Evolutionary conservation across 208 protist genomes (phyloP).

Genomic region (Porcisia hertigi): DNA sequence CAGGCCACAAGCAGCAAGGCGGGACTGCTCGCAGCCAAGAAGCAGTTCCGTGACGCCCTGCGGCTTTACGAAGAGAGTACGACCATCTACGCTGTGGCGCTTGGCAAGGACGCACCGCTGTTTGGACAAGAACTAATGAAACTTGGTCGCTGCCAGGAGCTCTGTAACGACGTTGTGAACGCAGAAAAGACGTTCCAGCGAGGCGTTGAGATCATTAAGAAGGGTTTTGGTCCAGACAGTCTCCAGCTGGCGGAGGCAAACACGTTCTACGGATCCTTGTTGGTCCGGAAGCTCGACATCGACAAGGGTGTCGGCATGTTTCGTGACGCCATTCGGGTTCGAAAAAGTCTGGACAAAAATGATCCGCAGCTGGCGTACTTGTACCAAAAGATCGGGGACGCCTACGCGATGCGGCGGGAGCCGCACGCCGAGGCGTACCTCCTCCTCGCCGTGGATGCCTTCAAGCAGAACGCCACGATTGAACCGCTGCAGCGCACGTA

Average conservation of each 20-base stretch:
- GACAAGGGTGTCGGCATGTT: slow-evolving; percentile 66
- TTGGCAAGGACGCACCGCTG: slow-evolving; percentile 80
- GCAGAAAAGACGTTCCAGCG: slow-evolving; percentile 75
- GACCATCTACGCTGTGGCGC: slow-evolving; percentile 58
- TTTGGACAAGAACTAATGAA: slow-evolving; percentile 84
- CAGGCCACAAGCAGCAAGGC: slow-evolving; percentile 88
- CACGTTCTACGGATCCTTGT: slow-evolving; percentile 73
- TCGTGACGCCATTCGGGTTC: slow-evolving; percentile 73
- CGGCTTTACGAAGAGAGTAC: slow-evolving; percentile 83
- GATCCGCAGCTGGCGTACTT: slow-evolving; percentile 86
- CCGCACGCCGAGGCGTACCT: slow-evolving; percentile 89
- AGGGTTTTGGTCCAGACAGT: slow-evolving; percentile 64
- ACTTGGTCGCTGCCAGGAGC: slow-evolving; percentile 80
- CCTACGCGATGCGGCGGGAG: slow-evolving; percentile 79
- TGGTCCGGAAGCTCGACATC: slow-evolving; percentile 67
- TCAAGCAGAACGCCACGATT: slow-evolving; percentile 70
- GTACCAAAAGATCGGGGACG: slow-evolving; percentile 89
- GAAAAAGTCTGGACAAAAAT: slow-evolving; percentile 57
- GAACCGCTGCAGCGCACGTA: slow-evolving; percentile 86
- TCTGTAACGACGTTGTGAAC: slow-evolving; percentile 65
- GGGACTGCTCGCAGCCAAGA: slow-evolving; percentile 66
- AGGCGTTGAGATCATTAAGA: slow-evolving; percentile 66
- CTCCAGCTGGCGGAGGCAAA: slow-evolving; percentile 77
- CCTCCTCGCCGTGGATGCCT: slow-evolving; percentile 78
- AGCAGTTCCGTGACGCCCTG: slow-evolving; percentile 83